Evolutionary conservation across 768 basidiomycete genomes (phyloP), one percentile per base, ranked within the genome.

Genomic region (Tylopilus felleus): DNA sequence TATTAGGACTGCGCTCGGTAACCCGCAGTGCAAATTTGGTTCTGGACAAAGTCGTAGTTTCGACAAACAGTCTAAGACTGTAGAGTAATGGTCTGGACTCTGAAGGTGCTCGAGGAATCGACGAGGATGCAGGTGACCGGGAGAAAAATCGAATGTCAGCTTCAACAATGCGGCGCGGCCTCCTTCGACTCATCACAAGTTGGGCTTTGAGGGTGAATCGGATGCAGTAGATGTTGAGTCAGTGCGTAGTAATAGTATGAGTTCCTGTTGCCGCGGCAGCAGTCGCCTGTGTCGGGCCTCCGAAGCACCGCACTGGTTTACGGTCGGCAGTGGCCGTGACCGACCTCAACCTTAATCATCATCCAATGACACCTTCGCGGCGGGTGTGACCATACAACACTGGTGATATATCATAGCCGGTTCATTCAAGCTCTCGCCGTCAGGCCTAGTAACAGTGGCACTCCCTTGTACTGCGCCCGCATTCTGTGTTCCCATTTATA

Each of bases 221-320:
- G 29, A 35, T 35, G 33, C 9, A 9, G 29, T 12, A n/a, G n/a
- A n/a, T n/a, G n/a, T n/a, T 6, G 39, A 22, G 21, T 22, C 39
- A 40, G 39, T n/a, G n/a, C n/a, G n/a, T n/a, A n/a, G n/a, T n/a
- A n/a, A n/a, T n/a, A n/a, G n/a, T n/a, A n/a, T n/a, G n/a, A n/a
- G n/a, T n/a, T 38, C 2, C n/a, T 13, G 19, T 9, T n/a, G 38
- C 14, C 17, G 17, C 29, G 13, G 6, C 33, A 35, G 5, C 29
- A 35, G 33, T 38, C 38, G 38, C 49, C 57, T 47, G 50, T 53
- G 57, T 48, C 50, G 40, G 28, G 39, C 12, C 35, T 47, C 49
- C 49, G 40, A 43, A 36, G 6, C 27, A 27, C 33, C n/a, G 17
- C 22, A 23, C n/a, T 49, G 38, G 25, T 12, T 17, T 9, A 16